These are phyloP conservation scores for Pyrenophora seminiperda DNA, from an alignment of 2,329 filamentous ascomycete genomes.

Conservation along the genomic window DNA sequence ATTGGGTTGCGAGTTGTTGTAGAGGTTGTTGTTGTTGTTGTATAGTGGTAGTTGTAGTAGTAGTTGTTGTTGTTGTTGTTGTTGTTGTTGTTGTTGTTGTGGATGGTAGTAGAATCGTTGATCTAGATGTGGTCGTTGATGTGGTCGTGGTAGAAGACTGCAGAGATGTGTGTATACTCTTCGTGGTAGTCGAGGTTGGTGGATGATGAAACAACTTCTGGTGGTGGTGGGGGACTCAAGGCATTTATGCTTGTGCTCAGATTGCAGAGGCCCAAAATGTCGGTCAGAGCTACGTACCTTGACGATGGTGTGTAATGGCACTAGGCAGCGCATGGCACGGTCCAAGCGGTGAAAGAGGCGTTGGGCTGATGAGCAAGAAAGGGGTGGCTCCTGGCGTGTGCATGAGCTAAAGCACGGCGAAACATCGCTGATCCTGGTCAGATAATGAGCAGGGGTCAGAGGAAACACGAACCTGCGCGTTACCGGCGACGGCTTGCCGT, in stretches of 20 bases:
- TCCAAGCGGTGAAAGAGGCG: conserved; percentile 49
- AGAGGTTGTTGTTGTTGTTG: conserved; percentile 8
- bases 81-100: conserved; percentile 4
- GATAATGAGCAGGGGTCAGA: conserved; percentile 38
- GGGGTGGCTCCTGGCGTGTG: conserved; percentile 47
- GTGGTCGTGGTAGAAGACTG: conserved; percentile 17
- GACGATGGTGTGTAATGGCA: conserved; percentile 49
- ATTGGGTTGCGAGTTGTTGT: conserved; percentile 15
- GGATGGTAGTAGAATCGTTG: conserved; percentile 1
- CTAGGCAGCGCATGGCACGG: conserved; percentile 45
- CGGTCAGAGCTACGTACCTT: conserved; percentile 48
- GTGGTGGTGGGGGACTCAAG: conserved; percentile 35
- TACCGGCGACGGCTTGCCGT: conserved; percentile 42
- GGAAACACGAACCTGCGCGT: conserved; percentile 45
- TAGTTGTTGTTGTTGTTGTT: conserved; percentile 15
- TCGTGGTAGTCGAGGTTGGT: conserved; percentile 27
- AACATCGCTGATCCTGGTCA: conserved; percentile 47
- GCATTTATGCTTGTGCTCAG: conserved; percentile 50
- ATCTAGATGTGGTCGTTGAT: conserved; percentile 3
- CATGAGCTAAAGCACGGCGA: conserved; percentile 45
- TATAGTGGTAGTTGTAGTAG: conserved; percentile 9
- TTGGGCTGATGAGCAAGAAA: conserved; percentile 47
- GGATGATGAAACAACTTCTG: conserved; percentile 43
- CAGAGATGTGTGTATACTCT: conserved; percentile 30
- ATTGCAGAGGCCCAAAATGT: conserved; percentile 46